Evolutionary conservation across 805 yeast genomes (phyloP).

Genomic region (Starmerella vaccinii): DNA sequence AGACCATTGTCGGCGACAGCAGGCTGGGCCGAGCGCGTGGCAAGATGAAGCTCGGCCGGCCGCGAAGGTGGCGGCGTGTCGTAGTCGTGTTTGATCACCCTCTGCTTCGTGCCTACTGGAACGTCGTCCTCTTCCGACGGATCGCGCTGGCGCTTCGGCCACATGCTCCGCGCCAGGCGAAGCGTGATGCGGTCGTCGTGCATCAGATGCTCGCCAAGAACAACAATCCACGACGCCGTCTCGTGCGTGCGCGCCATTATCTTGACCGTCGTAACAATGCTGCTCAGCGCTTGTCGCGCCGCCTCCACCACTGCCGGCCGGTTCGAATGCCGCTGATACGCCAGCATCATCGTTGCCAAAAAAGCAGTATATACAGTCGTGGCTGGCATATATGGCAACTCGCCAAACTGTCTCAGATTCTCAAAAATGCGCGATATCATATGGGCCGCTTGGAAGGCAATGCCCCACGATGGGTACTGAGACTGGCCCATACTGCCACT

Average conservation of each 20-base stretch:
- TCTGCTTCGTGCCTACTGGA: background rate
- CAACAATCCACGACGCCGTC: slow-evolving; percentile 17
- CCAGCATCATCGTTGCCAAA: slow-evolving; percentile 57
- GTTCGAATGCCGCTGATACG: slow-evolving; percentile 50
- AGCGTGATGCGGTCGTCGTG: slow-evolving; percentile 3
- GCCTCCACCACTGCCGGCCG: slow-evolving; percentile 32
- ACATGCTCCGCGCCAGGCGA: slow-evolving; percentile 6
- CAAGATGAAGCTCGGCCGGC: slow-evolving; percentile 1
- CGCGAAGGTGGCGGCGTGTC: background rate
- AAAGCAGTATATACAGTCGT: slow-evolving; percentile 48
- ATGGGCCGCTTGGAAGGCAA: slow-evolving; percentile 71
- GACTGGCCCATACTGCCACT: slow-evolving; percentile 9
- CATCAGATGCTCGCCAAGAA: slow-evolving; percentile 6
- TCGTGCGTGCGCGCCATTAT: slow-evolving; percentile 10
- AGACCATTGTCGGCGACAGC: background rate
- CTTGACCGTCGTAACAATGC: slow-evolving; percentile 32
- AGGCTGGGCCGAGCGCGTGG: background rate
- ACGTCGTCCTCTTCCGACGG: background rate
- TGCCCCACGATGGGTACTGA: slow-evolving; percentile 64
- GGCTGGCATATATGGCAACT: slow-evolving; percentile 47
- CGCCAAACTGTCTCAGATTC: slow-evolving; percentile 42
- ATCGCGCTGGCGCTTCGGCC: slow-evolving; percentile 7
- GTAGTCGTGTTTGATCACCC: background rate
- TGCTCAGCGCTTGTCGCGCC: slow-evolving; percentile 32
- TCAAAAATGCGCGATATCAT: slow-evolving; percentile 58